phyloP scores from a whole-genome alignment of 1,139 yeast genomes.

The Yamadazyma sp. region DNA sequence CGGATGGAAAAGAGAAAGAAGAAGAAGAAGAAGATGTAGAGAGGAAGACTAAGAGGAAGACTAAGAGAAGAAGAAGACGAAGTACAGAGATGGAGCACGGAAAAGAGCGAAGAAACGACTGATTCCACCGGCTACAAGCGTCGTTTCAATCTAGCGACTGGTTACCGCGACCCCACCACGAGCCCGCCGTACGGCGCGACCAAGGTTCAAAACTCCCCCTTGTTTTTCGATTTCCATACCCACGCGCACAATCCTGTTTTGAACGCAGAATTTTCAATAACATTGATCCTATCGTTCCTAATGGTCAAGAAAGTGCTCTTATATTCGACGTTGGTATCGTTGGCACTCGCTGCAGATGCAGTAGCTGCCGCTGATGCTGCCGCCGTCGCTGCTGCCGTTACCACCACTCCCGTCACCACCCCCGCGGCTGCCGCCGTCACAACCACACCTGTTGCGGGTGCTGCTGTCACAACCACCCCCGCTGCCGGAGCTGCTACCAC shows the following conservation, averaged over 20 bases:
- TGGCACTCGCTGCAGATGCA: conserved; percentile 9
- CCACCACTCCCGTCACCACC: conserved; percentile 10
- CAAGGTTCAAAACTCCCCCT: not conserved
- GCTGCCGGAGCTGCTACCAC: conserved; percentile 5
- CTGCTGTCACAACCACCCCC: conserved; percentile 11
- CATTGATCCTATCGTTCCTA: not conserved
- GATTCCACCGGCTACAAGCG: too few relatives aligned
- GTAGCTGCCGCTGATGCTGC: conserved; percentile 14
- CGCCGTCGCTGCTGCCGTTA: conserved; percentile 11
- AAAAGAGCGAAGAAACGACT: too few relatives aligned
- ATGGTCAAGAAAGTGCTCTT: not conserved
- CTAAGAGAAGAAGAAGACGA: conserved; percentile 33
- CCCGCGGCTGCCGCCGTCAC: conserved; percentile 13
- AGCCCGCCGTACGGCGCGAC: not conserved
- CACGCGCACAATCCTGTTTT: conserved; percentile 3
- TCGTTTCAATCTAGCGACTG: too few relatives aligned
- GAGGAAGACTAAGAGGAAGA: conserved; percentile 22
- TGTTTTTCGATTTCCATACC: not conserved
- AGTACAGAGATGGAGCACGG: not conserved
- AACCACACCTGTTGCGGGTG: conserved; percentile 7
- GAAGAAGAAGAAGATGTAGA: conserved; percentile 31
- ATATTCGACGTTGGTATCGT: not conserved
- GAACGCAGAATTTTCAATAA: not conserved
- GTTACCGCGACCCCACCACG: too few relatives aligned
- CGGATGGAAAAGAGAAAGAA: conserved; percentile 50